phyloP scores from a whole-genome alignment of 495 filamentous ascomycete genomes.

The Aspergillus olivimuriae region DNA sequence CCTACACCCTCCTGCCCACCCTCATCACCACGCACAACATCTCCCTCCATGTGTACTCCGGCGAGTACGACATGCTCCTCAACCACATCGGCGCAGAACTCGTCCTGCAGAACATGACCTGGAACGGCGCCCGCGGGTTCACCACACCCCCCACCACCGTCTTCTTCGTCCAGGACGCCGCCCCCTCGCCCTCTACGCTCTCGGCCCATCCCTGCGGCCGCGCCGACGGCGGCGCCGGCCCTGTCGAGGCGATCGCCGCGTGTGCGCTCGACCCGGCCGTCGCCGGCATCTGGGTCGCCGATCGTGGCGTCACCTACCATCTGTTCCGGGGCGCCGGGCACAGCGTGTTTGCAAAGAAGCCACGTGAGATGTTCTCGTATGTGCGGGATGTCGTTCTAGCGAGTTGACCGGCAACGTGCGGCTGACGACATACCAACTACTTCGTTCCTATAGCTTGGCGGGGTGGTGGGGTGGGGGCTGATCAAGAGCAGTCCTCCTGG shows the following conservation, averaged over 20 bases:
- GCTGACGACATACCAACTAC: too few relatives aligned
- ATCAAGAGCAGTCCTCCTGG: too few relatives aligned
- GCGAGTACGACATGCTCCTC: constrained; percentile 35
- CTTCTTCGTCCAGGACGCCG: background rate
- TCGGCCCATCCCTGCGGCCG: background rate
- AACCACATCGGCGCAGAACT: constrained; percentile 35
- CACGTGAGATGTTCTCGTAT: constrained; percentile 34
- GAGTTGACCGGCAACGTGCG: too few relatives aligned
- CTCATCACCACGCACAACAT: constrained; percentile 29
- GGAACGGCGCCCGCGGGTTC: constrained; percentile 1
- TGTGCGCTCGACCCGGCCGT: background rate
- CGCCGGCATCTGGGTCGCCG: constrained; percentile 24
- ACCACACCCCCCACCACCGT: background rate
- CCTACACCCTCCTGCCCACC: constrained; percentile 27
- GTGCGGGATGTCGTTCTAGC: constrained; percentile 34
- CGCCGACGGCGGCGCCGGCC: background rate
- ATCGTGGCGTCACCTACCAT: constrained; percentile 33
- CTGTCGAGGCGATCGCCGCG: background rate
- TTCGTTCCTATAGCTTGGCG: too few relatives aligned
- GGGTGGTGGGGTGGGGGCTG: too few relatives aligned
- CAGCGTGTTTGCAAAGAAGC: constrained; percentile 30
- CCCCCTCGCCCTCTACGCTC: background rate
- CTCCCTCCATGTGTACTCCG: constrained; percentile 33
- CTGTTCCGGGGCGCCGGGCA: constrained; percentile 29
- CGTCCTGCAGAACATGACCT: constrained; percentile 39